A percentile compares a stretch with the other conserved stretches of the same genome.
phyloP scores from a whole-genome alignment of 129 eudicot species.

The Saussurea involucrata region DNA sequence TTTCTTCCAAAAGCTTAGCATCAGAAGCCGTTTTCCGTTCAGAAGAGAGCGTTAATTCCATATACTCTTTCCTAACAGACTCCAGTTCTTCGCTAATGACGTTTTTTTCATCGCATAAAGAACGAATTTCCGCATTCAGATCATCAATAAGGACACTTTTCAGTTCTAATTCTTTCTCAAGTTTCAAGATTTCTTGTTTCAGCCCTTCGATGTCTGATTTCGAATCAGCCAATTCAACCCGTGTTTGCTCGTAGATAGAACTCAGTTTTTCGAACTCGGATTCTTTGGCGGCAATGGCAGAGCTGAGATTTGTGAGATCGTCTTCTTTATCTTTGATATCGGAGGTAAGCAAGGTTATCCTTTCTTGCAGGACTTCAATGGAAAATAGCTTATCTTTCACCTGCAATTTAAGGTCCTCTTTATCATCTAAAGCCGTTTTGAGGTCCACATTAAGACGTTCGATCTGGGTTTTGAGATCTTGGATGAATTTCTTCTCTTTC shows the following conservation, averaged over 20 bases:
- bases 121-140: constrained; percentile 43
- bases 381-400: constrained; percentile 53
- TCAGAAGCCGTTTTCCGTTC: constrained; percentile 60
- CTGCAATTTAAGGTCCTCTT: constrained; percentile 48
- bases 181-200: constrained; percentile 38
- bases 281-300: constrained; percentile 56
- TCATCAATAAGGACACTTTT: constrained; percentile 42
- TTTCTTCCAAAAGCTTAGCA: constrained; percentile 58
- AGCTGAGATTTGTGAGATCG: constrained; percentile 30
- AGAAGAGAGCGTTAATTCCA: constrained; percentile 32
- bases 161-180: constrained; percentile 45
- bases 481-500: constrained; percentile 46
- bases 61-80: constrained; percentile 29
- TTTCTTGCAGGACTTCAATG: constrained; percentile 54
- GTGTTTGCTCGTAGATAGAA: constrained; percentile 42
- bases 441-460: constrained; percentile 42
- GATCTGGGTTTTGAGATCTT: constrained; percentile 45
- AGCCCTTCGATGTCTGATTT: constrained; percentile 43
- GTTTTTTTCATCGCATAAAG: constrained; percentile 42
- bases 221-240: constrained; percentile 38
- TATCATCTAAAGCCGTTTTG: constrained; percentile 44
- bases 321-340: constrained; percentile 75
- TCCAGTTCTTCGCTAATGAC: constrained; percentile 42
- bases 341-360: constrained; percentile 43
- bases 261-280: constrained; percentile 42